Evolutionary conservation across 108 stramenopile species (phyloP).

Genomic region (Nannochloropsis gaditana): DNA sequence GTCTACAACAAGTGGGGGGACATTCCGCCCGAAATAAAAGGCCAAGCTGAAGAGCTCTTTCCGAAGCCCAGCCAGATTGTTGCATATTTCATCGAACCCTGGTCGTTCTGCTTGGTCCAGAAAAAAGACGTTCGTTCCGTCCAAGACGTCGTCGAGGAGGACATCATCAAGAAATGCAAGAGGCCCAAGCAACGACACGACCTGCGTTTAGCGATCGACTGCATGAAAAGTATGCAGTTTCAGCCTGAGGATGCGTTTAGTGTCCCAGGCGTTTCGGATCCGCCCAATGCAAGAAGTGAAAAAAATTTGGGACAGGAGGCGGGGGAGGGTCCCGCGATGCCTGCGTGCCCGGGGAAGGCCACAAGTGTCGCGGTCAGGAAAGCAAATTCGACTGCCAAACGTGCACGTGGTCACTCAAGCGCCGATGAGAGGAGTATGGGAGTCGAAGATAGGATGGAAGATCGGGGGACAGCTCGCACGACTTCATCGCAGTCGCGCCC

Average conservation of each 20-base stretch:
- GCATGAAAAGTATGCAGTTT: background rate
- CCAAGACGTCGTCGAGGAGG: background rate
- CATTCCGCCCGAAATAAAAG: background rate
- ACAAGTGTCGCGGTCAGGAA: no score
- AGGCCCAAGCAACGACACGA: background rate
- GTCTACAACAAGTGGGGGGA: background rate
- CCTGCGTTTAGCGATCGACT: conserved; percentile 11
- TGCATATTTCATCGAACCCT: conserved; percentile 6
- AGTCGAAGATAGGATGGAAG: no score
- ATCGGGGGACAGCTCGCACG: no score
- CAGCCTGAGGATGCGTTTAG: background rate
- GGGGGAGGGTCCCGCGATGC: no score
- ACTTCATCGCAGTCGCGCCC: no score
- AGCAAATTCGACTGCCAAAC: no score
- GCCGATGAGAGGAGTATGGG: no score
- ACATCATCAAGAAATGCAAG: conserved; percentile 9
- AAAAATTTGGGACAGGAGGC: no score
- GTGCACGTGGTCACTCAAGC: no score
- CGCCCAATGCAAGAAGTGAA: no score
- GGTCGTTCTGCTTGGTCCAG: conserved; percentile 4
- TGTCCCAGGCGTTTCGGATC: no score
- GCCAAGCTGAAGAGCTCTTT: background rate
- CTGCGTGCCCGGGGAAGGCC: no score
- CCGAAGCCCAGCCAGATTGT: background rate
- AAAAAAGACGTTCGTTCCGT: background rate